Base-by-base conservation (phyloP, 2,329 filamentous ascomycete genomes). In the Pseudopithomyces chartarum region DNA sequence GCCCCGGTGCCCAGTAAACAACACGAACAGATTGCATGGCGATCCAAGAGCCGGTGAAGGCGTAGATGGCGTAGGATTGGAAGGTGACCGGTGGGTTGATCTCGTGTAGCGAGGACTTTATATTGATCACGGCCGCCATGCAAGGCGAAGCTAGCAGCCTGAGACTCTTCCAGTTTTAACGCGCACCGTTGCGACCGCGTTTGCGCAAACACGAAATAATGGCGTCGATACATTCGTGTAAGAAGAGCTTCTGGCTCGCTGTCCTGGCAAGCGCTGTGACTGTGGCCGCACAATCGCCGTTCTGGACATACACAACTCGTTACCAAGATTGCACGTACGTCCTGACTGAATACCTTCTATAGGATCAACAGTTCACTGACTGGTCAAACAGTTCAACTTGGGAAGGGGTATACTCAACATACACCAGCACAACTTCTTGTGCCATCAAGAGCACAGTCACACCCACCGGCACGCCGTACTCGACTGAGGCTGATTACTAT, bases 301-400 rank as follows among this genome's bases (percentile, higher is more conserved):
- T 63, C 54, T 72, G 68, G 68, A 72, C 68, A 2, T 60, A 58
- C 20, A 70, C 69, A 6, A 43, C 60, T 3, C 62, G 64, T 15
- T 61, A 59, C n/a, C 55, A 59, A 23, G 63, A 66, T 6, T 57
- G 48, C 51, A 54, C 11, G 59, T 58, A 60, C 36, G 34, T 36
- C 15, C 3, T 13, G 34, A 36, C 13, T 36, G 12, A 3, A 36
- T 13, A 36, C 5, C 11, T 36, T 36, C 34, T n/a, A 13, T 13
- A 5, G 12, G 34, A 13, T 5, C 11, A 13, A 11, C 12, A 13
- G 12, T 13, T 36, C 34, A 36, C 11, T n/a, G 11, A 36, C 11
- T n/a, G 34, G 6, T n/a, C 13, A 13, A n/a, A 13, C 12, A n/a
- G 11, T 13, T 40, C n/a, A 17, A 55, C 54, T 0, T 50, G 55